Evolutionary conservation across 208 protist species (phyloP), one percentile per base, ranked within the genome.

Genomic region (Leishmania mexicana): DNA sequence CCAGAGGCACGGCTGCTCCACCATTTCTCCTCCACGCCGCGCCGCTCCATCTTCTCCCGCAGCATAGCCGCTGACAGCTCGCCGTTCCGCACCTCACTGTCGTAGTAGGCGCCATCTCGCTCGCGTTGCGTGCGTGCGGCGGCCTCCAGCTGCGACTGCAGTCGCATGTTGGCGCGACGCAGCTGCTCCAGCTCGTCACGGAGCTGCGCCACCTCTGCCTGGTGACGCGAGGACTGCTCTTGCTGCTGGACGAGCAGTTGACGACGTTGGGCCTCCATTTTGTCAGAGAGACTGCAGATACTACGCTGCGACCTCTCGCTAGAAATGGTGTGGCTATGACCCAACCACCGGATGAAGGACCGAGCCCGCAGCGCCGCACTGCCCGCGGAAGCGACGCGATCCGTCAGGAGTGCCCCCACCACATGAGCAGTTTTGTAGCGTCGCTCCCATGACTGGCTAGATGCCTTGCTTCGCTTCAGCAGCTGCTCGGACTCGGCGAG

Each of bases 271-370:
- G 84, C 35, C 67, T 75, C 53, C 5, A 89, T 58, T 7, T 40
- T 64, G 19, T 70, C 51, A 28, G 58, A 65, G 45, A 85, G 35
- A 17, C 54, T 65, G 35, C 53, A 8, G 28, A 70, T 78, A 45
- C 75, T 74, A 15, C 28, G 24, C 42, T 76, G 80, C 1, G n/a
- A 17, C 15, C 15, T 15, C 21, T 58, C 35, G 4, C 40, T 31
- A 21, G 64, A 73, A 3, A 35, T 24, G 3, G n/a, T 11, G 35
- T 67, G 53, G 60, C 68, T 42, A 47, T 58, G 58, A 3, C 75
- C 67, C 78, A 78, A 10, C 85, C 85, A 88, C 58, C 72, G 73
- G 42, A 76, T n/a, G 40, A 85, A 85, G 81, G n/a, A 83, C 11
- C 57, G 72, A 2, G 54, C n/a, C 11, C 85, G 80, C 75, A 79